Base-by-base conservation (phyloP, 1,139 yeast genomes). In the Blastobotrys raffinosifermentans region DNA sequence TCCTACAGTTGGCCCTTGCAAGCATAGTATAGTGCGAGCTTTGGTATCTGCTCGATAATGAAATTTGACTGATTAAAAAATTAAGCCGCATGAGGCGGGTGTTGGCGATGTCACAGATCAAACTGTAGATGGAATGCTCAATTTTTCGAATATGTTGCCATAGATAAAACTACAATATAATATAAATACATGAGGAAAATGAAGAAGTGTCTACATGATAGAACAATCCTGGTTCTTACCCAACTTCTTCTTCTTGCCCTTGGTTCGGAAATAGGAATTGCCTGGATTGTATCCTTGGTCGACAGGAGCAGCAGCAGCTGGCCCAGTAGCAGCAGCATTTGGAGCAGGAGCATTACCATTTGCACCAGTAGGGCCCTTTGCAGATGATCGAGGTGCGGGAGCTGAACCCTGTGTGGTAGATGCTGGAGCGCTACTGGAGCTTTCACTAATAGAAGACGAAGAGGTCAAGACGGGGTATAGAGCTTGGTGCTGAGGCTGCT, bases 201-300 rank as follows among this genome's bases (percentile, higher is more conserved):
- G n/a, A n/a, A n/a, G n/a, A n/a, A n/a, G n/a, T n/a, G 8, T 19
- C 55, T 74, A 49, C 44, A 46, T 47, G 26, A 49, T 40, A 5
- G 41, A 22, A 32, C 53, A 49, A 20, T 49, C 51, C 29, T 48
- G 49, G 30, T 43, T 47, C 36, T 48, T 46, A 27, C 43, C 43
- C 9, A 42, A 43, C 30, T 44, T 35, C 35, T 44, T 31, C 34
- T 39, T 45, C 38, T 40, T 47, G 19, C 38, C 35, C 19, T 23
- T 19, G 23, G 38, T 29, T 31, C 38, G 39, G 41, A 45, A 44
- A 26, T 43, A 41, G 8, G 48, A 44, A 27, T 30, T 32, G 19
- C 43, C 32, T 2, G 48, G 48, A 31, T 40, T 40, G 34, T 44
- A 44, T 4, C 43, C 40, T 21, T 31, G 32, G 3, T 20, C 34